phyloP scores from a whole-genome alignment of 1,284 basidiomycete genomes.

The Marasmius tenuissimus region DNA sequence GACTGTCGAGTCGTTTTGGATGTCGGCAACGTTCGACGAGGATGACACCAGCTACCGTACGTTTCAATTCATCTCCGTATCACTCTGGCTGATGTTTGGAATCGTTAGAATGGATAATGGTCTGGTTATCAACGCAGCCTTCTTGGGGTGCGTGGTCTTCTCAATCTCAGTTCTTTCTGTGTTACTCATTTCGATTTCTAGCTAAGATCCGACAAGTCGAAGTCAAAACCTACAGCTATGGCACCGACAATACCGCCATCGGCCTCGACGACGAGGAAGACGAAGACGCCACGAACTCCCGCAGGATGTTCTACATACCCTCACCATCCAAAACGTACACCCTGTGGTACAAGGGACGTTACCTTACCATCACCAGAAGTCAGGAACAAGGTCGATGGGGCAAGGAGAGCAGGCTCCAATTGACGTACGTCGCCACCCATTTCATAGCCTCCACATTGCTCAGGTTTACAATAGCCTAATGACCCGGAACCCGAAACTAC shows the following conservation, averaged over 20 bases:
- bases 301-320: constrained; percentile 50
- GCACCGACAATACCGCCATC: constrained; percentile 31
- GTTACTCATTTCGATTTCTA: constrained; percentile 15
- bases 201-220: constrained; percentile 50
- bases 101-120: constrained; percentile 56
- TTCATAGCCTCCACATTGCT: neutral
- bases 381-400: constrained; percentile 32
- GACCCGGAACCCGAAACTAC: constrained; percentile 42
- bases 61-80: constrained; percentile 18
- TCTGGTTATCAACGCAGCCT: constrained; percentile 58
- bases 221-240: constrained; percentile 43
- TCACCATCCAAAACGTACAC: constrained; percentile 41
- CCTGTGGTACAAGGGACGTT: constrained; percentile 50
- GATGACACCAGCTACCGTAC: constrained; percentile 57
- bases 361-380: constrained; percentile 43
- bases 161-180: neutral
- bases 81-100: neutral
- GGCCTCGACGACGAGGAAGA: constrained; percentile 36
- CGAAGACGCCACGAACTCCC: constrained; percentile 16
- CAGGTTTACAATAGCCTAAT: constrained; percentile 43
- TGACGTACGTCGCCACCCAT: constrained; percentile 32
- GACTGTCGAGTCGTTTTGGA: constrained; percentile 53
- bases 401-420: constrained; percentile 33
- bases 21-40: constrained; percentile 62
- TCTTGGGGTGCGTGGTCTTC: constrained; percentile 37